Evolutionary conservation across 2,329 filamentous ascomycete species (phyloP), one percentile per base, ranked within the genome.

Genomic region (Aspergillus alliaceus): DNA sequence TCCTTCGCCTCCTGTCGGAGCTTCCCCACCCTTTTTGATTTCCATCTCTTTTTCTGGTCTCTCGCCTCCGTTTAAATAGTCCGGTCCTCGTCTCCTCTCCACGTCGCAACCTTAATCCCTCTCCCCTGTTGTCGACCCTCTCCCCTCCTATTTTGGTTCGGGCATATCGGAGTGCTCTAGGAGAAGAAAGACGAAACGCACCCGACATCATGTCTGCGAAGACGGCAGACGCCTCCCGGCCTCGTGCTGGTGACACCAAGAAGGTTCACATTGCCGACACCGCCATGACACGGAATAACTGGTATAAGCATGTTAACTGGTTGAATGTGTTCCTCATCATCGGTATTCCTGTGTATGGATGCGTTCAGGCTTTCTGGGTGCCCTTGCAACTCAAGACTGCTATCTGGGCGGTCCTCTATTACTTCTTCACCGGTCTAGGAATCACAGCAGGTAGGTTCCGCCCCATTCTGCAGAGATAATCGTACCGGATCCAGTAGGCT

Each of bases 251-350:
- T 40, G 73, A 74, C 59, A 66, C 83, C 51, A 84, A 88, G 80
- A 96, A 96, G 80, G 84, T 88, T 70, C 91, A 96, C 77, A 95
- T 96, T 77, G 86, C 90, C 63, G 91, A 96, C 63, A 85, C 85
- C 62, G 89, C 90, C 57, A 88, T 96, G 67, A 96, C 90, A 59
- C 83, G 82, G 76, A 80, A 82, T 69, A 96, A 96, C 81, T 95
- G 90, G 90, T 87, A 92, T 79, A 89, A 93, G 79, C 92, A 96
- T 73, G 84, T 96, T 81, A 92, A 96, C 83, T 96, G 92, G 91
- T 83, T 96, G 65, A 96, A 96, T 76, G 87, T 90, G 61, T 84
- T 82, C 61, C 84, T 96, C 73, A 93, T 96, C 73, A 76, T 96
- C 64, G 82, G 89, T 65, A 83, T 96, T 46, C 92, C 93, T 40